Evolutionary conservation across 441 rosid genomes (phyloP), one percentile per base, ranked within the genome.

Genomic region (Gossypium davidsonii): DNA sequence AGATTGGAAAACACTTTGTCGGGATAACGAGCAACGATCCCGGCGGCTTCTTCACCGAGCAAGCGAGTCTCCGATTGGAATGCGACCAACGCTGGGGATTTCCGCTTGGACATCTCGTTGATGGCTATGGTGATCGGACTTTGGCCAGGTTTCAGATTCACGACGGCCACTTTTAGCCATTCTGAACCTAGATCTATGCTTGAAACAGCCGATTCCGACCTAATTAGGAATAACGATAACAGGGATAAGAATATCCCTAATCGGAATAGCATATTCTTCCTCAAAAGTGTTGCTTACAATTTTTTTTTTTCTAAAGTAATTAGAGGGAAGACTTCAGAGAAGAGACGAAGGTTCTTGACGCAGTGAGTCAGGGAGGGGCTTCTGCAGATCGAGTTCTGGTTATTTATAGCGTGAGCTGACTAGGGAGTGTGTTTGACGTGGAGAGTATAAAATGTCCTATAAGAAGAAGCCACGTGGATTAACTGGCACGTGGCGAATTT

Each of bases 161-260:
- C 98, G 12, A 95, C 98, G 0, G 96, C 96, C 21, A 92, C 97
- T 82, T 92, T 95, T 6, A 91, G n/a, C 95, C 90, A 95, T 83
- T 95, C 98, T 1, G 99, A 89, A 12, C 99, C 99, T 70, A 95
- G 94, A 91, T 95, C 99, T 83, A 95, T 73, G 79, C 99, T 92
- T 34, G 89, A 83, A 55, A 92, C 97, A 1, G 99, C 98, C 0
- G 97, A 89, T 68, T 90, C 85, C 4, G 94, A 83, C 46, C 85
- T 89, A 15, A 71, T 55, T 11, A 67, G 46, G 18, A 75, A 72
- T 58, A 85, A 11, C 3, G 76, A 83, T 18, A 90, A 48, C 28
- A 83, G 75, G 23, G 80, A 72, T 37, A 89, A 61, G 6, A 86
- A 72, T 51, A 87, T 26, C 77, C 81, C 85, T 63, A 89, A 78